Evolutionary conservation across 2,329 filamentous ascomycete species (phyloP).

Genomic region (Laburnicola sp.): DNA sequence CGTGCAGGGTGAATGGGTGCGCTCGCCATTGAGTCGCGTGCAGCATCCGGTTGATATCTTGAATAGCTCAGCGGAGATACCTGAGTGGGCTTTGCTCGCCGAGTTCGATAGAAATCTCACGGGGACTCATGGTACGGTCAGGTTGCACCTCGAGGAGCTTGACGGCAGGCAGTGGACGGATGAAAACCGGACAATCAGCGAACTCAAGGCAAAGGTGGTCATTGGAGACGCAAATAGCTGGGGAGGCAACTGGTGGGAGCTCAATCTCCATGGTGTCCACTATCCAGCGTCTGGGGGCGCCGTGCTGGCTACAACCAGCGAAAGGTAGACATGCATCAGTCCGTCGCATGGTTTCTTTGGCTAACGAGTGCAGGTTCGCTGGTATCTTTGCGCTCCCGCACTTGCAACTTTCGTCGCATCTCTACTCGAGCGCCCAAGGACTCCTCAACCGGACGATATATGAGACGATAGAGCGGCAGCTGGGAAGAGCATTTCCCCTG

Average conservation of each 20-base stretch:
- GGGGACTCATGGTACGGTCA: slow-evolving; percentile 65
- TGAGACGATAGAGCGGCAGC: slow-evolving; percentile 67
- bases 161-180: slow-evolving; percentile 41
- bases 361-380: slow-evolving; percentile 55
- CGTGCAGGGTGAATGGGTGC: slow-evolving; percentile 75
- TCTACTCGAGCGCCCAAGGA: slow-evolving; percentile 52
- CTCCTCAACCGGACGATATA: slow-evolving; percentile 75
- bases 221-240: slow-evolving; percentile 71
- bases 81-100: slow-evolving; percentile 65
- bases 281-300: slow-evolving; percentile 79
- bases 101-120: slow-evolving; percentile 83
- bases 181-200: slow-evolving; percentile 57
- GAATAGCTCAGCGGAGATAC: slow-evolving; percentile 60
- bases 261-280: slow-evolving; percentile 81
- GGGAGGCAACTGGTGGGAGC: slow-evolving; percentile 73
- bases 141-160: slow-evolving; percentile 66
- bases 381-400: slow-evolving; percentile 90
- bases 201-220: slow-evolving; percentile 69
- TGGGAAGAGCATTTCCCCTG: slow-evolving; percentile 57
- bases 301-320: slow-evolving; percentile 84
- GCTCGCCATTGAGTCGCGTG: slow-evolving; percentile 54
- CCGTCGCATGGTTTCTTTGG: not conserved
- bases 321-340: slow-evolving; percentile 63
- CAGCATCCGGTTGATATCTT: slow-evolving; percentile 50
- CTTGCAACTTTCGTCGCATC: slow-evolving; percentile 64